Conservation (phyloP, 371 early-diverging fungal species). For the Rhizopus delemar region DNA sequence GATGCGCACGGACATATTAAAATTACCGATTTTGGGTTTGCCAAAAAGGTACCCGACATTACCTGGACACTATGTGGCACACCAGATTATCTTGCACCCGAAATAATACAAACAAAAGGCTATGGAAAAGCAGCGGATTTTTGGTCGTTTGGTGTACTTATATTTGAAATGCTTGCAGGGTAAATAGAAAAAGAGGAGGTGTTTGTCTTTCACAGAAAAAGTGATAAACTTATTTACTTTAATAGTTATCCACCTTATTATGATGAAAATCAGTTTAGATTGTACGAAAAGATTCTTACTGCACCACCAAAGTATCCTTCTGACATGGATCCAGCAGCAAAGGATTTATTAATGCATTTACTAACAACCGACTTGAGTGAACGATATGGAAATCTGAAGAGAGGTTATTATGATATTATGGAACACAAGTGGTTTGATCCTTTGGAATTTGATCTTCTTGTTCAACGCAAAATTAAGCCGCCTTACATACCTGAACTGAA, state of each 20-base stretch:
- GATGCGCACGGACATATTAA: conserved; percentile 93
- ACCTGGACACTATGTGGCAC: conserved; percentile 95
- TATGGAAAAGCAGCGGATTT: conserved; percentile 98
- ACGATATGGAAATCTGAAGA: conserved; percentile 85
- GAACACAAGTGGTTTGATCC: conserved; percentile 75
- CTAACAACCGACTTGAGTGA: conserved; percentile 82
- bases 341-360: conserved; percentile 84
- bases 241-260: conserved; percentile 84
- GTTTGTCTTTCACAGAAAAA: conserved; percentile 11
- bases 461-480: conserved; percentile 57
- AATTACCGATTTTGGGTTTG: conserved; percentile 99
- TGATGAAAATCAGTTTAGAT: conserved; percentile 89
- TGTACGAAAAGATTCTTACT: conserved; percentile 91
- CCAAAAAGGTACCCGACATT: conserved; percentile 73
- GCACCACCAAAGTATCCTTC: conserved; percentile 79
- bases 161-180: conserved; percentile 95
- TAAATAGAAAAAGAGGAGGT: conserved; percentile 28
- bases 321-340: conserved; percentile 80
- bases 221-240: conserved; percentile 9
- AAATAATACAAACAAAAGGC: conserved; percentile 25
- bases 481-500: conserved; percentile 70
- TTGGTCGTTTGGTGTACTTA: conserved; percentile 98
- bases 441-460: conserved; percentile 66
- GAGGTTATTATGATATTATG: conserved; percentile 68
- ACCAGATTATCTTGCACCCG: conserved; percentile 82